Evolutionary conservation across 2,329 filamentous ascomycete genomes (phyloP).

Genomic region (Colletotrichum abscissum): DNA sequence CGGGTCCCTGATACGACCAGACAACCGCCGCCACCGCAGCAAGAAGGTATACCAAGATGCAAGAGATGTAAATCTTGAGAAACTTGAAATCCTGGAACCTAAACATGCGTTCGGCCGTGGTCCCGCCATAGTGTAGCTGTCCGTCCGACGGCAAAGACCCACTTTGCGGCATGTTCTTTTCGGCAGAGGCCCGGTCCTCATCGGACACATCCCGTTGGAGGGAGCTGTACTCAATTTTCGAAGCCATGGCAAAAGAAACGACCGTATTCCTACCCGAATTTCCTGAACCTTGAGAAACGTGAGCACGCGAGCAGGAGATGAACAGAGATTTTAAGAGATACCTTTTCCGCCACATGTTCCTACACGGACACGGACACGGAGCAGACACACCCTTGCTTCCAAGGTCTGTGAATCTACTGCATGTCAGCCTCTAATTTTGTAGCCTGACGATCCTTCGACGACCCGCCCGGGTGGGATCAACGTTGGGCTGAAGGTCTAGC

Average conservation of each 20-base stretch:
- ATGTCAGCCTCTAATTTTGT: not conserved
- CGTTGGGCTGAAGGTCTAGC: not conserved
- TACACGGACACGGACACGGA: slow-evolving; percentile 20
- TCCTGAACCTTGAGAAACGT: not conserved
- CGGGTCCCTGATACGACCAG: slow-evolving; percentile 21
- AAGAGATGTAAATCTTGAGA: slow-evolving; percentile 13
- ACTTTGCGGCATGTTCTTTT: not conserved
- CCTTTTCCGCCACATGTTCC: not conserved
- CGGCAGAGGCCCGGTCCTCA: slow-evolving; percentile 16
- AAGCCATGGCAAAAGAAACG: not conserved
- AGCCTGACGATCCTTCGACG: slow-evolving; percentile 15
- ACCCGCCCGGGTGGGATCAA: not conserved
- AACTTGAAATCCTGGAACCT: slow-evolving; percentile 12
- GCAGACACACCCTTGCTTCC: not conserved
- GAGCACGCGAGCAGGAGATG: not conserved
- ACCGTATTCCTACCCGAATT: not conserved
- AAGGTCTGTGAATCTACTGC: not conserved
- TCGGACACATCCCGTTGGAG: slow-evolving; percentile 2
- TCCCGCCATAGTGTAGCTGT: not conserved
- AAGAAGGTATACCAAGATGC: slow-evolving; percentile 4
- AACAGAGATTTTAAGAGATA: not conserved
- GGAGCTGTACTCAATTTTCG: slow-evolving; percentile 18
- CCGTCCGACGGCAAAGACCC: not conserved
- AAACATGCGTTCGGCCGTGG: slow-evolving; percentile 24
- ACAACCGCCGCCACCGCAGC: slow-evolving; percentile 8